Percentiles rank a stretch among this genome's conserved stretches.
These are phyloP conservation scores for Rhizopogon vesiculosus DNA, from an alignment of 768 basidiomycete species.

Conservation along the genomic window DNA sequence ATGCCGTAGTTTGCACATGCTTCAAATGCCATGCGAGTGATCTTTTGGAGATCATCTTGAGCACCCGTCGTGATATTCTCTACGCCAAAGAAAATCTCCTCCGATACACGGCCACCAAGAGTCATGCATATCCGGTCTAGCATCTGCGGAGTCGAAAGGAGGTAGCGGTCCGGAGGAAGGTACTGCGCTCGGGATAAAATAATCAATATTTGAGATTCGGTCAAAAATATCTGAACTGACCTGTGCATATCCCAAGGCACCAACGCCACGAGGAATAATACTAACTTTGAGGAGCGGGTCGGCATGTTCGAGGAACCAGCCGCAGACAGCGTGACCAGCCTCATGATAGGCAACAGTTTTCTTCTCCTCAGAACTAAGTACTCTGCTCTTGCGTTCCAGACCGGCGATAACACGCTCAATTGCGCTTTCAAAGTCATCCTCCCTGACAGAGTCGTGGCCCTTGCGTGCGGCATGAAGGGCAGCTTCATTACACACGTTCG, in stretches of 20 bases:
- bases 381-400: conserved; percentile 90
- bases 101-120: conserved; percentile 93
- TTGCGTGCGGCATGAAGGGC: conserved; percentile 92
- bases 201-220: conserved; percentile 6
- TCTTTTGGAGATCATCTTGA: conserved; percentile 97
- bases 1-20: conserved; percentile 96
- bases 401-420: conserved; percentile 98
- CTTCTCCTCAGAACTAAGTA: conserved; percentile 94
- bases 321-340: conserved; percentile 97
- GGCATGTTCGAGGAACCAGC: conserved; percentile 98
- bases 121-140: conserved; percentile 97
- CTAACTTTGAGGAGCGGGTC: conserved; percentile 96
- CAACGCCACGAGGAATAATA: conserved; percentile 95
- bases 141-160: conserved; percentile 94
- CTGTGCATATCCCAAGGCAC: conserved; percentile 95
- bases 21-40: conserved; percentile 97
- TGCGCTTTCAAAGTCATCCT: conserved; percentile 91
- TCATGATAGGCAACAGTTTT: conserved; percentile 98
- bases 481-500: conserved; percentile 98
- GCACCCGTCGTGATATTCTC: conserved; percentile 97
- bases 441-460: conserved; percentile 70
- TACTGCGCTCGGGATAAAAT: conserved; percentile 45
- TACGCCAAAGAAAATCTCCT: conserved; percentile 94
- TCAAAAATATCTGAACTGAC: conserved; percentile 32
- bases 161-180: conserved; percentile 91